phyloP scores from a whole-genome alignment of 2,329 filamentous ascomycete genomes.

The Tolypocladium guangdongense region DNA sequence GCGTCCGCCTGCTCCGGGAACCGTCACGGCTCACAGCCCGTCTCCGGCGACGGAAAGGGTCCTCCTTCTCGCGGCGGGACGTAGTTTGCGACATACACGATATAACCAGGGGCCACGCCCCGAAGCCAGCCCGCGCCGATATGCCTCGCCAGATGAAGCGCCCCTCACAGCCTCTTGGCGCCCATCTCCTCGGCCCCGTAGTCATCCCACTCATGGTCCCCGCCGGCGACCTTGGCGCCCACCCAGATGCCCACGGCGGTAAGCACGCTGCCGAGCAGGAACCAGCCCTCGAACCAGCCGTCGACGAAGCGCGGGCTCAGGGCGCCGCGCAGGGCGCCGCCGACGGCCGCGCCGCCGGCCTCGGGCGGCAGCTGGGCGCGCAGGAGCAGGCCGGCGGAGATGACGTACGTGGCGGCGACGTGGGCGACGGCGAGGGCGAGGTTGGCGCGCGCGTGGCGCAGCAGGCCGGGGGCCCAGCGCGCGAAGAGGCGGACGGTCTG shows the following conservation, averaged over 20 bases:
- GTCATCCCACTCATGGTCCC: constrained; percentile 48
- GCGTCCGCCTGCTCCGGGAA: no score
- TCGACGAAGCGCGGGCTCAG: constrained; percentile 1
- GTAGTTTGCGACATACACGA: no score
- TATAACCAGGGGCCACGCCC: no score
- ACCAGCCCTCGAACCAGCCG: constrained; percentile 79
- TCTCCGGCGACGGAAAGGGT: no score
- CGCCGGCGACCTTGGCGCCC: constrained; percentile 34
- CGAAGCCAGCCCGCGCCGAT: neutral
- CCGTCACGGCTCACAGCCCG: no score
- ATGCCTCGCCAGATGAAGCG: no score
- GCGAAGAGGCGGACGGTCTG: constrained; percentile 77
- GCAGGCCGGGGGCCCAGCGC: constrained; percentile 59
- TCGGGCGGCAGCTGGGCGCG: constrained; percentile 68
- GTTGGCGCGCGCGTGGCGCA: constrained; percentile 66
- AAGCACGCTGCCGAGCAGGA: constrained; percentile 53
- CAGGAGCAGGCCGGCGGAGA: constrained; percentile 66
- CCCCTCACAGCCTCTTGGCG: constrained; percentile 46
- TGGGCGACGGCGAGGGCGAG: constrained; percentile 71
- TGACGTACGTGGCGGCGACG: constrained; percentile 75
- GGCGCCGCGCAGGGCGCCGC: constrained; percentile 61
- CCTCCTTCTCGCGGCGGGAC: no score
- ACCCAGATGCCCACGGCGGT: constrained; percentile 67
- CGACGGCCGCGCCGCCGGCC: constrained; percentile 65
- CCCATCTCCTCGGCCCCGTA: constrained; percentile 59